Base-by-base conservation (phyloP, 352 stramenopile genomes). In the Halophytophthora batemanensis region DNA sequence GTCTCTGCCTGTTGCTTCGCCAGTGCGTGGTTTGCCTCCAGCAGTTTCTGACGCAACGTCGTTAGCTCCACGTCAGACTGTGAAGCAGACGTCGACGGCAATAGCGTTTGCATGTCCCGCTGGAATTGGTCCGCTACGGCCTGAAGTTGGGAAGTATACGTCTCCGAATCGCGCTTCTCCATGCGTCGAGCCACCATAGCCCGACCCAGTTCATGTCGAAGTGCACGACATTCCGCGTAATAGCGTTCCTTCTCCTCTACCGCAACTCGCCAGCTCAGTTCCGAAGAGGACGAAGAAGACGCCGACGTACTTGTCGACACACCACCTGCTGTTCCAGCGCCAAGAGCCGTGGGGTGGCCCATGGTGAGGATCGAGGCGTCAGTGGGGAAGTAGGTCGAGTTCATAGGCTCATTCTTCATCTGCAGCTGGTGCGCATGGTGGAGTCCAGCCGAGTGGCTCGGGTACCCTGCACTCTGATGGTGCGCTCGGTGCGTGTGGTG, bases 201-300 rank as follows among this genome's bases (percentile, higher is more conserved):
- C 17, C 69, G 63, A 10, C 65, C 74, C 15, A 90, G 40, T 45
- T 90, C 79, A 49, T 86, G 71, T n/a, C 74, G 71, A 46, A 90
- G 61, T n/a, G 69, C 64, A 18, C 76, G 76, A 23, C 60, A 81
- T 41, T 90, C 79, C 6, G 79, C 67, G 48, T 79, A 86, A 43
- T 90, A 90, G 15, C 79, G 70, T 21, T 90, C 76, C 17, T 80
- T 80, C 52, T 90, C 79, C 41, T 87, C 67, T 19, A 71, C 47
- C 19, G 53, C 59, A 1, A 87, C 77, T 45, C 71, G 61, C 54
- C 63, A 83, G n/a, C 51, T 54, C 7, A 60, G 21, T 4, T 74
- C 61, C 11, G 60, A 48, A 22, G 71, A 70, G 12, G 37, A 57
- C 6, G 50, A 58, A n/a, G 59, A 71, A 6, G 49, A 45, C 15